Evolutionary conservation across 148 eudicot species (phyloP).

Genomic region (Hydrangea macrophylla): DNA sequence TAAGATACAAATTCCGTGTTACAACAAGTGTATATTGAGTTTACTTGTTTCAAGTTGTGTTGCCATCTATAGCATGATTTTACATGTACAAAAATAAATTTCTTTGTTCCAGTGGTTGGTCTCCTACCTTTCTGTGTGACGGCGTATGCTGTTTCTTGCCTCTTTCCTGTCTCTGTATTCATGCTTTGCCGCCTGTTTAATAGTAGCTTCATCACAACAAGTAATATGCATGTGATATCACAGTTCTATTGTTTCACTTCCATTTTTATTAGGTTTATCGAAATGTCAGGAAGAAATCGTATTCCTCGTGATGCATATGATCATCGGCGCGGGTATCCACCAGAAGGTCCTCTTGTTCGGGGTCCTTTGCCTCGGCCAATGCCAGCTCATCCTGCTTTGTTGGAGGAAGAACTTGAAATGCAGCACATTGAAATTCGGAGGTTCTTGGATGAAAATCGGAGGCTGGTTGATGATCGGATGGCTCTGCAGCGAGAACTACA

Average conservation of each 20-base stretch:
- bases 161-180: too few relatives aligned
- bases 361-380: slow-evolving; percentile 54
- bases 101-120: too few relatives aligned
- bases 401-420: slow-evolving; percentile 93
- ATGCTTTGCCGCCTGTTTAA: too few relatives aligned
- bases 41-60: too few relatives aligned
- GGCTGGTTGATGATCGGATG: slow-evolving; percentile 75
- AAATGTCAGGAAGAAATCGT: slow-evolving; percentile 86
- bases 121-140: too few relatives aligned
- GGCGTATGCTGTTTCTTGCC: too few relatives aligned
- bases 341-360: slow-evolving; percentile 43
- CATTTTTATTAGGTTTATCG: slow-evolving; percentile 18
- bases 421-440: slow-evolving; percentile 74
- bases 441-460: slow-evolving; percentile 76
- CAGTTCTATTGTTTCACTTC: background rate
- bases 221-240: background rate
- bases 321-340: slow-evolving; percentile 67
- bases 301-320: slow-evolving; percentile 64
- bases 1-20: too few relatives aligned
- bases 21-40: too few relatives aligned
- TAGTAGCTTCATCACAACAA: background rate
- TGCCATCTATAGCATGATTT: too few relatives aligned
- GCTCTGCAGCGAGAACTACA: slow-evolving; percentile 74
- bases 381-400: slow-evolving; percentile 83
- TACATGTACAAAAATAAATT: too few relatives aligned